Evolutionary conservation across 2,329 filamentous ascomycete species (phyloP), one percentile per base, ranked within the genome.

Genomic region (Cladorrhinum sp.): DNA sequence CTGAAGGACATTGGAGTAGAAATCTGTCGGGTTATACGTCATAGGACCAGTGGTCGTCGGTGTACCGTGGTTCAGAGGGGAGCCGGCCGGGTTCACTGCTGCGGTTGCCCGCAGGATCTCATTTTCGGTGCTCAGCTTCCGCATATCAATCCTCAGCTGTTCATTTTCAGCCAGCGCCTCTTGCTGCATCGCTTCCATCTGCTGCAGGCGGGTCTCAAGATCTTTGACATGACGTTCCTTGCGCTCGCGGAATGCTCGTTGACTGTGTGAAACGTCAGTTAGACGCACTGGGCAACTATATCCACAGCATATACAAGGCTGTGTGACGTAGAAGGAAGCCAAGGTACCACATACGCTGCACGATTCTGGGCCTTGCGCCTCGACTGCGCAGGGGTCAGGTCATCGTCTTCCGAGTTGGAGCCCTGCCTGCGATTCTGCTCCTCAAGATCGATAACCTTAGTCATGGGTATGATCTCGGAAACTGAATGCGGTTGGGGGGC

Each of bases 171-270:
- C 85, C 45, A 87, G 84, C 0, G 95, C 83, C 32, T 85, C 82
- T 58, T 87, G 84, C 55, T 91, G 89, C 54, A 87, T 86, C 62
- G 87, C 85, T 72, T 96, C 89, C 29, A 97, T 85, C 53, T 80
- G 82, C 54, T 85, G 88, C 25, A 98, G 86, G 73, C 96, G 95
- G 60, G 86, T 85, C 76, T 98, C 93, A 23, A 98, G 87, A 63
- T 98, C 92, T 73, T 93, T 93, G 64, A 98, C 92, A 71, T 75
- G 93, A 60, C 88, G 89, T 74, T 98, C 93, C 75, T 98, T 98
- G 67, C 93, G 89, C 76, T 98, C 93, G 62, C 93, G 91, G 75
- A 98, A 98, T 29, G 95, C 93, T 68, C 93, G 89, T 81, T 98
- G 95, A 52, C 93, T 97, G 50, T 22, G 41, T 22, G 18, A 45